A percentile compares a stretch with the other conserved stretches of the same genome.
Evolutionary conservation across 768 basidiomycete species (phyloP).

Genomic region (Gyrodon lividus): DNA sequence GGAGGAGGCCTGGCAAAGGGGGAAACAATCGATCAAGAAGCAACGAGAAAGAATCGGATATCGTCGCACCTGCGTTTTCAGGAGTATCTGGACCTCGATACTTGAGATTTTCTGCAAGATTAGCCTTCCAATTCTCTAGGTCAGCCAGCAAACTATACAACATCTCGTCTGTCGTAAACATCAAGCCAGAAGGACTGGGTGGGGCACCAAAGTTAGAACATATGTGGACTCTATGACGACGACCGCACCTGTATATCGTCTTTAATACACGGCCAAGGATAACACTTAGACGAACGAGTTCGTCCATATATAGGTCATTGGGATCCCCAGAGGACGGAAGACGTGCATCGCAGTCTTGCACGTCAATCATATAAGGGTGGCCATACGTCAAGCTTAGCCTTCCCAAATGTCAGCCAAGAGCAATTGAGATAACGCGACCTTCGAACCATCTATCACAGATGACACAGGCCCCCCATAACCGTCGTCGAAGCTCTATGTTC

Average conservation of each 20-base stretch:
- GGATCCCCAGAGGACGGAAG: conserved; percentile 86
- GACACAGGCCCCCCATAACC: conserved; percentile 93
- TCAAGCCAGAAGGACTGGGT: conserved; percentile 80
- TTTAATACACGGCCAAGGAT: conserved; percentile 90
- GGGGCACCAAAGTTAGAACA: conserved; percentile 7
- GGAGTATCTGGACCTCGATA: conserved; percentile 72
- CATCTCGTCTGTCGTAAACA: conserved; percentile 79
- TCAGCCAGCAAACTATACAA: conserved; percentile 63
- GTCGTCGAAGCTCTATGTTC: conserved; percentile 80
- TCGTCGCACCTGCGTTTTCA: conserved; percentile 60
- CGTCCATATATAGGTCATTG: conserved; percentile 79
- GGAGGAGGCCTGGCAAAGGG: conserved; percentile 65
- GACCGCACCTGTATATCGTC: conserved; percentile 80
- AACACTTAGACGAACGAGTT: conserved; percentile 88
- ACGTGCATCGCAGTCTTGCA: conserved; percentile 94
- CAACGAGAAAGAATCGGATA: not conserved
- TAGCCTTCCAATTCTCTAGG: conserved; percentile 73
- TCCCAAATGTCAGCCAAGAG: conserved; percentile 9
- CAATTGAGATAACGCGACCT: conserved; percentile 3
- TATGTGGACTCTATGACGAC: not conserved
- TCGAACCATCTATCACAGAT: conserved; percentile 90
- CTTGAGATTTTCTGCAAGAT: conserved; percentile 73
- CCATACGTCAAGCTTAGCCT: conserved; percentile 90
- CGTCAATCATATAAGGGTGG: conserved; percentile 94
- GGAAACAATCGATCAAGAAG: conserved; percentile 2